Evolutionary conservation across 805 yeast genomes (phyloP), one percentile per base, ranked within the genome.

Genomic region (Isabelozyma gotoi): DNA sequence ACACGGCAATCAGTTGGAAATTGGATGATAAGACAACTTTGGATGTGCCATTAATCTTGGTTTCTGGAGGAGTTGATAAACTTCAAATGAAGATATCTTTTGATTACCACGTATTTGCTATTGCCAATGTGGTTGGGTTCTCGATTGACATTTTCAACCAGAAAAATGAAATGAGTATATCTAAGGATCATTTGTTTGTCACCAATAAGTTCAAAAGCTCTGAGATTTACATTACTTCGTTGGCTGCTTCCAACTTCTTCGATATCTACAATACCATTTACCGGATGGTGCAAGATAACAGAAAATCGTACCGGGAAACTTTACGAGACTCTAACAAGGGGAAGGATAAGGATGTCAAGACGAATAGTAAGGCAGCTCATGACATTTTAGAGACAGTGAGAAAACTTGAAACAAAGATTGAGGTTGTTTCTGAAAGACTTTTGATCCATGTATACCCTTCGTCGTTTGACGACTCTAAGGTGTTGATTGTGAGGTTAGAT

Each of bases 61-160:
- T 85, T 2, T 73, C 84, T 0, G 68, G 80, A 3, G 82, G 84
- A 0, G 58, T 89, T 24, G 80, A 70, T 2, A 65, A 72, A 3
- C 52, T 88, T 16, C 80, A 82, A 19, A 53, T 78, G 2, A 85
- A 85, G 54, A 66, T 83, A 4, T 82, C 90, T 0, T 81, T 92
- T 53, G 98, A 94, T 59, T 89, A 82, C 59, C 97, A 92, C 57
- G 80, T 88, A 14, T 90, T 94, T 60, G 76, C 88, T 27, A 77
- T 92, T 37, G 78, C 82, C 2, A 72, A 74, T 12, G 60, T 85
- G 16, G 62, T 69, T 5, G 65, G 67, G 1, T 65, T 81, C 19
- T 65, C 74, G 10, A 62, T 85, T 12, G 80, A 80, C 19, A 68
- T 89, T 15, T 83, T 76, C 59, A 94, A 92, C 59, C 88, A 85